These are phyloP conservation scores for Phytophthora fragariae DNA, from an alignment of 352 stramenopile species.

Conservation along the genomic window DNA sequence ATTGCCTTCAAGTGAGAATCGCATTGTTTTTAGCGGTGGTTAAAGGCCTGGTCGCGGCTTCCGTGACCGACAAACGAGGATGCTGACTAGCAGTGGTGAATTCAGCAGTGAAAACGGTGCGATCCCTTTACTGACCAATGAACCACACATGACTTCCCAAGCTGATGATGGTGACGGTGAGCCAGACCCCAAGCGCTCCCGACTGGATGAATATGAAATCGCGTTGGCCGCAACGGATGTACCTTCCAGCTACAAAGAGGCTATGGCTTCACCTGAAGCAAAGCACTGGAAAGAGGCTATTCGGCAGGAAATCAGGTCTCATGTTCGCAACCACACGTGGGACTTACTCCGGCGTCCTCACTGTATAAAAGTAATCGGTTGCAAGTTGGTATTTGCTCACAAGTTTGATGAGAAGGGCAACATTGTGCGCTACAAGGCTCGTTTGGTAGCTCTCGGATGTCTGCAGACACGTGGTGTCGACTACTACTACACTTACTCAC, in stretches of 20 bases:
- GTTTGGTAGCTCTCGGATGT: too few species aligned
- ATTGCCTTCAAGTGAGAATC: not conserved
- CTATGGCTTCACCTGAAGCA: slow-evolving; percentile 6
- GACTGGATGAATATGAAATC: slow-evolving; percentile 15
- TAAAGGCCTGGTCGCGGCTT: not conserved
- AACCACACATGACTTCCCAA: not conserved
- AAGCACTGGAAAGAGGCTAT: slow-evolving; percentile 22
- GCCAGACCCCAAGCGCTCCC: slow-evolving; percentile 2
- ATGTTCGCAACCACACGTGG: slow-evolving; percentile 27
- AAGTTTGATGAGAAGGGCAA: too few species aligned
- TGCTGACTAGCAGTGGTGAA: too few species aligned
- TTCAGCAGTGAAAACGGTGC: not conserved
- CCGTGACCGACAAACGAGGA: not conserved
- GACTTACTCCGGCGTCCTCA: not conserved
- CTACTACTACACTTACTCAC: too few species aligned
- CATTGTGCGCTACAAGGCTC: too few species aligned
- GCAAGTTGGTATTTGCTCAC: too few species aligned
- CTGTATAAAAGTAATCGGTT: slow-evolving; percentile 21
- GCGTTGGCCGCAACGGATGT: slow-evolving; percentile 8
- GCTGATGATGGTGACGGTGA: not conserved
- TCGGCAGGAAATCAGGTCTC: slow-evolving; percentile 1
- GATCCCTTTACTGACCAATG: not conserved
- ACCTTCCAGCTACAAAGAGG: slow-evolving; percentile 4
- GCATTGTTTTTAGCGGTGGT: not conserved
- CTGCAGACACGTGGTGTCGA: too few species aligned